Evolutionary conservation across 805 yeast species (phyloP).

Genomic region (Ogataea glucozyma): DNA sequence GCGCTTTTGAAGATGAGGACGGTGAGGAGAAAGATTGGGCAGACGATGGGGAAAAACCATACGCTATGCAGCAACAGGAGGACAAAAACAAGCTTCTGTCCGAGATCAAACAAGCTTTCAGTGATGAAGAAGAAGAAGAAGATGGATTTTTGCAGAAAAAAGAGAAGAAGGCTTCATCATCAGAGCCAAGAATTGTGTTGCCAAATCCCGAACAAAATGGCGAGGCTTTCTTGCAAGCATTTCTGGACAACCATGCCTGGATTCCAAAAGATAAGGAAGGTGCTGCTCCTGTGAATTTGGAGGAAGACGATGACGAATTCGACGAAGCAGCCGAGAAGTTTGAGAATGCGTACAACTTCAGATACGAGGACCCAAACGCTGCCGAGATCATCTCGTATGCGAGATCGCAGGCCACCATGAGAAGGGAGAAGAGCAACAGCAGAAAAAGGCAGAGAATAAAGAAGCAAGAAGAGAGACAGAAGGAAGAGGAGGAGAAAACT

Average conservation of each 20-base stretch:
- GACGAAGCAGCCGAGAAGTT: slow-evolving; percentile 90
- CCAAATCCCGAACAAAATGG: slow-evolving; percentile 71
- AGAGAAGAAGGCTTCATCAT: slow-evolving; percentile 29
- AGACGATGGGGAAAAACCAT: slow-evolving; percentile 63
- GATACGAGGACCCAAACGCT: slow-evolving; percentile 89
- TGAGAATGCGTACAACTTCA: slow-evolving; percentile 90
- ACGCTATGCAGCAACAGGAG: slow-evolving; percentile 70
- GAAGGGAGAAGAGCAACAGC: slow-evolving; percentile 72
- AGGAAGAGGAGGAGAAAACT: slow-evolving; percentile 56
- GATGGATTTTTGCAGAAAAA: slow-evolving; percentile 61
- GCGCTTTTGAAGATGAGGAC: slow-evolving; percentile 54
- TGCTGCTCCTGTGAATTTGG: slow-evolving; percentile 36
- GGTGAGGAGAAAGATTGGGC: slow-evolving; percentile 48
- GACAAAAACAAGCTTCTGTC: slow-evolving; percentile 71
- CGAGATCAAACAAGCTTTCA: slow-evolving; percentile 74
- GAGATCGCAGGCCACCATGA: slow-evolving; percentile 87
- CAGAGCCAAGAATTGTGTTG: slow-evolving; percentile 28
- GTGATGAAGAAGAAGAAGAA: slow-evolving; percentile 45
- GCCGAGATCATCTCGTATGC: slow-evolving; percentile 94
- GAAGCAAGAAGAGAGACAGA: slow-evolving; percentile 53
- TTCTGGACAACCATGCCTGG: slow-evolving; percentile 83
- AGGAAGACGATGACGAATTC: slow-evolving; percentile 80
- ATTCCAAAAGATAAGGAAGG: slow-evolving; percentile 69
- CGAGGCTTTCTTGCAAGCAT: slow-evolving; percentile 71
- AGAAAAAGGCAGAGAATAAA: slow-evolving; percentile 83